Evolutionary conservation across 129 eudicot species (phyloP).

Genomic region (Lactuca saligna): DNA sequence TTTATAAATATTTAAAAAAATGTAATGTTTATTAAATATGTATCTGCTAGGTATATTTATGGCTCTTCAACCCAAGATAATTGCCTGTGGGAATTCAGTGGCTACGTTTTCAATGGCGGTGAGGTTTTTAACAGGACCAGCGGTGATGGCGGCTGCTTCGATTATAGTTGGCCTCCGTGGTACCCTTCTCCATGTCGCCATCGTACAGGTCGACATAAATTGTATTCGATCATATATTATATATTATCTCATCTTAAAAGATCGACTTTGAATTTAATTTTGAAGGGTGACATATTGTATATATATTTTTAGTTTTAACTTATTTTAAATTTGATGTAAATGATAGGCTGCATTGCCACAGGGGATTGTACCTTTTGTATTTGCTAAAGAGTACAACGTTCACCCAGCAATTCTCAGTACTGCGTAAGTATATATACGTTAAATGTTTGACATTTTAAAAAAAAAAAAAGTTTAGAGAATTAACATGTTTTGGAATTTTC

Average conservation of each 20-base stretch:
- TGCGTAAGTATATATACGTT: constrained; percentile 50
- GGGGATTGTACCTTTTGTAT: constrained; percentile 97
- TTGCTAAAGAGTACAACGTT: constrained; percentile 92
- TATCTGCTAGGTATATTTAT: constrained; percentile 72
- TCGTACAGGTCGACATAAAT: constrained; percentile 62
- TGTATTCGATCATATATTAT: background rate
- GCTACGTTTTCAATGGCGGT: constrained; percentile 92
- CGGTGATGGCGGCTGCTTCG: constrained; percentile 87
- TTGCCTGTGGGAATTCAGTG: constrained; percentile 86
- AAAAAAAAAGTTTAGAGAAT: too few relatives aligned
- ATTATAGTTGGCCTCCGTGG: constrained; percentile 87
- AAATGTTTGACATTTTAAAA: too few relatives aligned
- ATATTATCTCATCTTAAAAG: background rate
- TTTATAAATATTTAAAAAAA: too few relatives aligned
- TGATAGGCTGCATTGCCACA: constrained; percentile 94
- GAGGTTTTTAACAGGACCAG: constrained; percentile 91
- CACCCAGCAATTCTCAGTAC: constrained; percentile 94
- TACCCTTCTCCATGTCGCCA: constrained; percentile 80
- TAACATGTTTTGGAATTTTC: background rate
- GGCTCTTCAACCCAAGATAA: constrained; percentile 97
- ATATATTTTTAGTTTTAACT: too few relatives aligned
- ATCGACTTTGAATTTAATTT: too few relatives aligned
- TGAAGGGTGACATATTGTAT: background rate
- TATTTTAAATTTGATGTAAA: background rate
- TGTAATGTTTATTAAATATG: background rate